Base-by-base conservation (phyloP, 352 stramenopile genomes). In the Elongisporangium anandrum region DNA sequence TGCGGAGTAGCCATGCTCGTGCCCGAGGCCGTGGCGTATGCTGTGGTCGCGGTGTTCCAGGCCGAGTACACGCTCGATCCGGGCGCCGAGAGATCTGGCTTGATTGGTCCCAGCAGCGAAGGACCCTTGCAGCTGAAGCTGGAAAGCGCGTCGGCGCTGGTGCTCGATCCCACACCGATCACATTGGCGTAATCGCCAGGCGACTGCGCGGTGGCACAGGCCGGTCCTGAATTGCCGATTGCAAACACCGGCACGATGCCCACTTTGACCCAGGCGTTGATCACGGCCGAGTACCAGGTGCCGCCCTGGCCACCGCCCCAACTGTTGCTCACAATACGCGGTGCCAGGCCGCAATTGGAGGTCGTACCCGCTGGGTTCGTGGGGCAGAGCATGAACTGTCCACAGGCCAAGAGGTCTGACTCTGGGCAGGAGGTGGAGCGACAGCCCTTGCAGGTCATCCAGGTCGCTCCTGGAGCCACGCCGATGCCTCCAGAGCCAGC, bases 221-320 rank as follows among this genome's bases (percentile, higher is more conserved):
- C 34, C 2, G 61, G 63, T 16, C 54, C 60, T 5, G 10, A 45
- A 39, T 71, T 71, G 34, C 47, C 65, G 60, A 50, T 66, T 1
- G 64, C 34, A 47, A 73, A 69, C 16, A 70, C 64, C n/a, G 64
- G 64, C 13, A 72, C 61, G 50, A 72, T 72, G 21, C 63, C 64
- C 0, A 57, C 68, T 9, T 48, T 51, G 50, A 48, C 56, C 64
- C 68, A 75, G 8, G 67, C 59, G 17, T 61, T 38, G 38, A 75
- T 45, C 1, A 45, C 48, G 2, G 16, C 50, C 48, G 67, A 51
- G 53, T 65, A 70, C 39, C 21, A 63, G 26, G 54, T 45, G 21
- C 45, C 21, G 41, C 50, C 66, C 38, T 50, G 29, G 39, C 29
- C 29, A 22, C 34, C 48, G 6, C 62, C 21, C 52, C 62, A 75